phyloP scores from a whole-genome alignment of 129 eudicot species.

The Flaveria bidentis region DNA sequence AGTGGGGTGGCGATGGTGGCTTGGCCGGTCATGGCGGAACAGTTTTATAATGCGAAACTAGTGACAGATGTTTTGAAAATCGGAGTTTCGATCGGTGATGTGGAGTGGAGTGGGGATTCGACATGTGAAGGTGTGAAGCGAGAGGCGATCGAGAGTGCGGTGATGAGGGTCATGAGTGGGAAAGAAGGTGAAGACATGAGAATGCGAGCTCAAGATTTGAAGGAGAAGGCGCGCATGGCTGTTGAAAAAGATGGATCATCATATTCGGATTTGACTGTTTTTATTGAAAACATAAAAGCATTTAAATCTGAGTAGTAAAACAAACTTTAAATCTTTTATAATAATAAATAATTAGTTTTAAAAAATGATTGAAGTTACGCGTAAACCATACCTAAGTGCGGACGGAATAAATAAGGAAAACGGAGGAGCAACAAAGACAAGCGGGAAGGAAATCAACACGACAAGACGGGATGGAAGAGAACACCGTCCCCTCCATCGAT shows the following conservation, averaged over 20 bases:
- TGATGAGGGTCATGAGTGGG: slow-evolving; percentile 42
- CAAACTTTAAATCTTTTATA: no score
- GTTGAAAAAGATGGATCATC: slow-evolving; percentile 57
- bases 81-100: slow-evolving; percentile 52
- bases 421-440: no score
- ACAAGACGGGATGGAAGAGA: no score
- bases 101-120: slow-evolving; percentile 34
- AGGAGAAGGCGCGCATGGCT: slow-evolving; percentile 43
- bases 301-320: neutral
- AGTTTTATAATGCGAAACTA: slow-evolving; percentile 54
- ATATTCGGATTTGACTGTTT: slow-evolving; percentile 29
- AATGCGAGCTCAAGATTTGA: slow-evolving; percentile 32
- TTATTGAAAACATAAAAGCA: slow-evolving; percentile 35
- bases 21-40: slow-evolving; percentile 62
- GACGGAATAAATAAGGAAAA: no score
- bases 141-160: slow-evolving; percentile 43
- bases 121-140: slow-evolving; percentile 34
- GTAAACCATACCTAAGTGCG: no score
- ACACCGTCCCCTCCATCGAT: no score
- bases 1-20: slow-evolving; percentile 65
- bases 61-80: slow-evolving; percentile 45
- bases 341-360: no score
- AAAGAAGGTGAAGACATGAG: slow-evolving; percentile 51
- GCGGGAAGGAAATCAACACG: no score
- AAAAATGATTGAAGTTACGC: no score